Evolutionary conservation across 2,329 filamentous ascomycete species (phyloP).

Genomic region (Colletotrichum paranaense): DNA sequence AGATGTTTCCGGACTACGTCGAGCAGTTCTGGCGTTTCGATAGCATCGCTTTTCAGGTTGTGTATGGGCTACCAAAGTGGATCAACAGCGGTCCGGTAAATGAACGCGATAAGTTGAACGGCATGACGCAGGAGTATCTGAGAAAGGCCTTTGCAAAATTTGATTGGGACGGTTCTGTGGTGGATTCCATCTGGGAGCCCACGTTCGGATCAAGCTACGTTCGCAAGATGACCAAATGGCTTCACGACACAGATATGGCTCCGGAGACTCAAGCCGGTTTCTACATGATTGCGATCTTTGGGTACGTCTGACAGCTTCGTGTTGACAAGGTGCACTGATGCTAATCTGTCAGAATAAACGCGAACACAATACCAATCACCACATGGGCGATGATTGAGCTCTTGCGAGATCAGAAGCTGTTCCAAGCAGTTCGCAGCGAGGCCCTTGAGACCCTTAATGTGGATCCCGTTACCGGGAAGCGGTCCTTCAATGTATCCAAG

Average conservation of each 20-base stretch:
- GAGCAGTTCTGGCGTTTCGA: constrained; percentile 43
- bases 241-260: constrained; percentile 35
- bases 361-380: constrained; percentile 43
- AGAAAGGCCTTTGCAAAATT: constrained; percentile 31
- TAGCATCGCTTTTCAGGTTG: constrained; percentile 33
- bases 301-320: not conserved
- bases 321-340: too few relatives aligned
- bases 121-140: constrained; percentile 28
- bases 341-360: constrained; percentile 36
- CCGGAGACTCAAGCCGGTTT: constrained; percentile 28
- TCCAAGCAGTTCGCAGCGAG: constrained; percentile 39
- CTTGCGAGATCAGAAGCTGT: constrained; percentile 38
- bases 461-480: constrained; percentile 32
- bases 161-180: constrained; percentile 34
- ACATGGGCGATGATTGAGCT: constrained; percentile 45
- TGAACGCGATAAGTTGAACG: constrained; percentile 34
- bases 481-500: constrained; percentile 35
- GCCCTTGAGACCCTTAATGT: constrained; percentile 16
- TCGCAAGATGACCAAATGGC: constrained; percentile 38
- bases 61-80: constrained; percentile 40
- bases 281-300: constrained; percentile 16
- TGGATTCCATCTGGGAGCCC: constrained; percentile 43
- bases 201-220: constrained; percentile 40
- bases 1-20: constrained; percentile 40
- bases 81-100: constrained; percentile 35